A percentile compares a stretch with the other conserved stretches of the same genome.
These are phyloP conservation scores for Jacaranda copaia DNA, from an alignment of 257 asterid genomes.

Conservation along the genomic window DNA sequence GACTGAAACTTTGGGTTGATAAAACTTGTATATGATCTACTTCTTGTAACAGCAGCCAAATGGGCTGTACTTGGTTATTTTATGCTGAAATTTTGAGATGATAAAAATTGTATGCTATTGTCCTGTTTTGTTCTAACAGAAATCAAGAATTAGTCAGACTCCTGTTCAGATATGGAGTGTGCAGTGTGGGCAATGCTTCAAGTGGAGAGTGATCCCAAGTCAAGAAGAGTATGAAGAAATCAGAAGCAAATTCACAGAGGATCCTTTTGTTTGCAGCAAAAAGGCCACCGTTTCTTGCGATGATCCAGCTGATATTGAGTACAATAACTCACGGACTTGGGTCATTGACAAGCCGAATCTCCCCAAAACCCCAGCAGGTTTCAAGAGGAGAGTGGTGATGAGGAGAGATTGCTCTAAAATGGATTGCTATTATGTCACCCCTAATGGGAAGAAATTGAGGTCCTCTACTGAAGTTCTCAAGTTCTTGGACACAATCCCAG, in stretches of 20 bases:
- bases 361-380: constrained; percentile 66
- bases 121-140: constrained; percentile 29
- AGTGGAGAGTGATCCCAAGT: constrained; percentile 56
- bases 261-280: constrained; percentile 64
- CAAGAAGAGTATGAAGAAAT: constrained; percentile 63
- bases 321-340: constrained; percentile 53
- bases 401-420: constrained; percentile 48
- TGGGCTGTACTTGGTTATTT: background rate
- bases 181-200: constrained; percentile 58
- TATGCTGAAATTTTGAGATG: background rate
- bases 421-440: constrained; percentile 58
- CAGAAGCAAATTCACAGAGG: constrained; percentile 52
- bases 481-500: constrained; percentile 50
- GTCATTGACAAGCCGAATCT: constrained; percentile 61
- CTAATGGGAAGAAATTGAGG: constrained; percentile 62
- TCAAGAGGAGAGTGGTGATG: constrained; percentile 48
- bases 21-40: no score
- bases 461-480: constrained; percentile 42
- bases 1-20: no score
- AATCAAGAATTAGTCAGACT: background rate
- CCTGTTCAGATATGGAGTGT: constrained; percentile 45
- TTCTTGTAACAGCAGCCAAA: no score
- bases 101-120: no score
- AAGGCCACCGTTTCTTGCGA: constrained; percentile 44
- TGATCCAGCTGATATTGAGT: constrained; percentile 59